Base-by-base conservation (phyloP, 1,284 basidiomycete genomes). In the Hypsizygus ulmarius region DNA sequence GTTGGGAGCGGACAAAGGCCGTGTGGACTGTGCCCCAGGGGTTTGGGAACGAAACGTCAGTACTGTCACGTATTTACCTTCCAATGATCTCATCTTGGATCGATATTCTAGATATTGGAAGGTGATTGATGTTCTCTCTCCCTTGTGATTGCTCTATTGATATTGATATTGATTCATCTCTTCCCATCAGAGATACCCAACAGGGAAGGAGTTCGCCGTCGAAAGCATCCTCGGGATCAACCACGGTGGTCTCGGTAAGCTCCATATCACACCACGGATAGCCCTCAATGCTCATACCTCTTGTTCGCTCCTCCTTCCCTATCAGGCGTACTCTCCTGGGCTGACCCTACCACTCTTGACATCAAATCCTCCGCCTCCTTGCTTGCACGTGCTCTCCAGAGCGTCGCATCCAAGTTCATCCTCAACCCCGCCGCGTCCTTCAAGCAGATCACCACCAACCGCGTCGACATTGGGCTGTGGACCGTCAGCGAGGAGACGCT, bases 11-110 rank as follows among this genome's bases (percentile, higher is more conserved):
- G 11, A 75, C 72, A 2, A 81, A 83, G 59, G 72, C 79, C 1
- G 73, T 88, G 1, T 90, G 87, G 87, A 79, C 80, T 1, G 87
- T 89, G 0, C 84, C 87, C 0, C 87, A 90, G 63, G 87, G 76
- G 0, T 90, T 90, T 61, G 86, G 86, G 9, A 73, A 73, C 29
- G 70, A 71, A 16, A 69, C 73, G 82, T 87, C 41, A 61, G 81
- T 52, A 5, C 5, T 66, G 0, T 43, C 0, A 27, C 28, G n/a
- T 45, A 33, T 9, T 21, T 11, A 36, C 8, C 15, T 43, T 16
- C n/a, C 8, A 15, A 29, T 30, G n/a, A n/a, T n/a, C n/a, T 42
- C 3, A n/a, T 14, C 27, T 12, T 38, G n/a, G 38, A 38, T 35
- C 16, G 40, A 21, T 27, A n/a, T 15, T 18, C 12, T 50, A 86